Evolutionary conservation across 176 grass and related monocot species (phyloP).

Genomic region (Hyparrhenia diplandra): DNA sequence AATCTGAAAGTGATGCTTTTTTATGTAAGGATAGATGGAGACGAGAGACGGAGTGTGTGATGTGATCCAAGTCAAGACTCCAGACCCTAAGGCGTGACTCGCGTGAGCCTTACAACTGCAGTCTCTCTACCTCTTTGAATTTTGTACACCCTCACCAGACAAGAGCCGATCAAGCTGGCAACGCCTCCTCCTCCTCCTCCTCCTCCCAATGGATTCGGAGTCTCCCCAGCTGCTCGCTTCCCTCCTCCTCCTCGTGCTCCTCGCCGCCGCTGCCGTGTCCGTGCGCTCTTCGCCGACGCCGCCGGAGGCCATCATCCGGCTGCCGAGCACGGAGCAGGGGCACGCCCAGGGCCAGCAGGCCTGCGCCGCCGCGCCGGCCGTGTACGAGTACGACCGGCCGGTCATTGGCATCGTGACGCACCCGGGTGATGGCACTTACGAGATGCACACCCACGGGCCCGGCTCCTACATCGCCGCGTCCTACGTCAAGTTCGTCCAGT

Average conservation of each 20-base stretch:
- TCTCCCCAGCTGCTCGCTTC: slow-evolving; percentile 3
- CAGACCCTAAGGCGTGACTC: no score
- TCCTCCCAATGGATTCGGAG: slow-evolving; percentile 15
- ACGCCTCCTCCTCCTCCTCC: no score
- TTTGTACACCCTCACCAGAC: no score
- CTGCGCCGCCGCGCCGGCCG: slow-evolving; percentile 26
- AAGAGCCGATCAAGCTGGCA: background rate
- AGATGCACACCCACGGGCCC: slow-evolving; percentile 44
- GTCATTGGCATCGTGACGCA: slow-evolving; percentile 91
- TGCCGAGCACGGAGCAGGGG: background rate
- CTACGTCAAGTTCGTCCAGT: slow-evolving; percentile 91
- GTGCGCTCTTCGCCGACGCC: no score
- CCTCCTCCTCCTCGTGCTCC: background rate
- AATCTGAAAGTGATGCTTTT: no score
- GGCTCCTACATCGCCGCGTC: slow-evolving; percentile 55
- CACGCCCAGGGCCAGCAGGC: background rate
- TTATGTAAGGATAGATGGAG: no score
- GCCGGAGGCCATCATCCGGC: slow-evolving; percentile 25
- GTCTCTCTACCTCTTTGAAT: no score
- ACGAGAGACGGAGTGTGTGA: no score
- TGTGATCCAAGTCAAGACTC: no score
- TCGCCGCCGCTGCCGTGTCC: background rate
- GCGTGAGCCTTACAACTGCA: no score
- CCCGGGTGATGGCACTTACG: slow-evolving; percentile 65
- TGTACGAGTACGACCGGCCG: slow-evolving; percentile 62